Evolutionary conservation across 2,329 filamentous ascomycete genomes (phyloP), one percentile per base, ranked within the genome.

Genomic region (Fusarium paranaense): DNA sequence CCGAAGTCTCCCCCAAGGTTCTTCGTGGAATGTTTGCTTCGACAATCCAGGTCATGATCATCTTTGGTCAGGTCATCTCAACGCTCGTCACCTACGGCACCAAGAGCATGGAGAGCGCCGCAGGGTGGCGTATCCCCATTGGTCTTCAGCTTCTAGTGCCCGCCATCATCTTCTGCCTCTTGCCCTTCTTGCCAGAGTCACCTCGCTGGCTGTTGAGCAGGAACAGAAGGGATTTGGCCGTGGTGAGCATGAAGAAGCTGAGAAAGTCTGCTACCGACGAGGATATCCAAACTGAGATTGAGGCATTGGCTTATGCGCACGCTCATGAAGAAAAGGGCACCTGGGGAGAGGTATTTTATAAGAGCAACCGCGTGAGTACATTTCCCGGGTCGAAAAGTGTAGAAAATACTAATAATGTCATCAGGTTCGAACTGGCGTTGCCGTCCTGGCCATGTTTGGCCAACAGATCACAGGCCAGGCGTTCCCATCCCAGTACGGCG

Each of bases 91-190:
- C 71, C 1, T 78, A 68, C 38, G 76, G 79, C 18, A 81, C 80
- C 6, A 70, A 75, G 35, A 60, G 70, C 13, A 77, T 81, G n/a
- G 22, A 63, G 2, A 63, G 38, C 9, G 56, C 73, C 2, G 66
- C 66, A 0, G 72, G 66, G 7, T 89, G 87, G 87, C 79, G 84
- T 14, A 80, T 84, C n/a, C 86, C 86, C 0, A 85, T 85, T 18
- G 83, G 81, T 0, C 70, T 87, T 4, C 85, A 87, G 77, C 84
- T 85, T 76, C 60, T 84, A 3, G 85, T 83, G 58, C 83, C 84
- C 0, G 72, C 82, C 0, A 74, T 84, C 1, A 77, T 86, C 1
- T 65, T 86, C 5, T 61, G 79, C 0, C 76, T 81, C 2, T 76
- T 83, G 2, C 71, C 78, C 8, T 80, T 85, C 47, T 79, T 85